These are phyloP conservation scores for Cadophora gregata DNA, from an alignment of 2,329 filamentous ascomycete genomes.

Conservation along the genomic window DNA sequence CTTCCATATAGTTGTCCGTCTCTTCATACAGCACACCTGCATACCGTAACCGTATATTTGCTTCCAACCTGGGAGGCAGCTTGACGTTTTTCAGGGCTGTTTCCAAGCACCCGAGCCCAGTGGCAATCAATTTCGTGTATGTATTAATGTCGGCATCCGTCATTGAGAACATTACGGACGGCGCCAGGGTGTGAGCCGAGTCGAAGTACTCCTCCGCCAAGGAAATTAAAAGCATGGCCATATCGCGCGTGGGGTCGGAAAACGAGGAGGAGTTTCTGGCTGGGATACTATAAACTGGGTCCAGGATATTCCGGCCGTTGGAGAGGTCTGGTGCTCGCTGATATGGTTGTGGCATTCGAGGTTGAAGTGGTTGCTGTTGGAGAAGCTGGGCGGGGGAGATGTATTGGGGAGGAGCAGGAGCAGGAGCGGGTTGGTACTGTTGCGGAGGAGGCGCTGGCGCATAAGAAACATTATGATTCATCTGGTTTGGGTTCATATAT, in stretches of 20 bases:
- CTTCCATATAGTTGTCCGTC: slow-evolving; percentile 76
- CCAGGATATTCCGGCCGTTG: slow-evolving; percentile 21
- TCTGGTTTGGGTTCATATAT: slow-evolving; percentile 29
- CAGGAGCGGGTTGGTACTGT: slow-evolving; percentile 22
- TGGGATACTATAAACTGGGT: slow-evolving; percentile 17
- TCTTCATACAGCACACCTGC: slow-evolving; percentile 74
- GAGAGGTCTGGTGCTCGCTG: slow-evolving; percentile 25
- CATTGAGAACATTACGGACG: slow-evolving; percentile 55
- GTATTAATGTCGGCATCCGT: slow-evolving; percentile 60
- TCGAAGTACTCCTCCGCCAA: slow-evolving; percentile 78
- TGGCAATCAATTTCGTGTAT: slow-evolving; percentile 75
- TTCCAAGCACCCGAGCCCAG: slow-evolving; percentile 75
- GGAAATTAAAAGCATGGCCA: slow-evolving; percentile 60
- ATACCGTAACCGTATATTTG: slow-evolving; percentile 72
- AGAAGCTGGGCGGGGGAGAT: slow-evolving; percentile 44
- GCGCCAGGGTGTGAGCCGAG: slow-evolving; percentile 64
- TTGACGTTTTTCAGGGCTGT: slow-evolving; percentile 67
- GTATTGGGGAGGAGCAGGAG: slow-evolving; percentile 30
- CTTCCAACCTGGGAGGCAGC: slow-evolving; percentile 70
- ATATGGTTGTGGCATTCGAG: slow-evolving; percentile 28
- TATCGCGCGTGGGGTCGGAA: slow-evolving; percentile 30
- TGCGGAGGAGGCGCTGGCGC: slow-evolving; percentile 21
- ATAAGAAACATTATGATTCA: slow-evolving; percentile 25
- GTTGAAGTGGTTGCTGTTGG: slow-evolving; percentile 33
- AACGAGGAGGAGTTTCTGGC: slow-evolving; percentile 22